Base-by-base conservation (phyloP, 352 stramenopile species). In the Phytophthora cryptogea region DNA sequence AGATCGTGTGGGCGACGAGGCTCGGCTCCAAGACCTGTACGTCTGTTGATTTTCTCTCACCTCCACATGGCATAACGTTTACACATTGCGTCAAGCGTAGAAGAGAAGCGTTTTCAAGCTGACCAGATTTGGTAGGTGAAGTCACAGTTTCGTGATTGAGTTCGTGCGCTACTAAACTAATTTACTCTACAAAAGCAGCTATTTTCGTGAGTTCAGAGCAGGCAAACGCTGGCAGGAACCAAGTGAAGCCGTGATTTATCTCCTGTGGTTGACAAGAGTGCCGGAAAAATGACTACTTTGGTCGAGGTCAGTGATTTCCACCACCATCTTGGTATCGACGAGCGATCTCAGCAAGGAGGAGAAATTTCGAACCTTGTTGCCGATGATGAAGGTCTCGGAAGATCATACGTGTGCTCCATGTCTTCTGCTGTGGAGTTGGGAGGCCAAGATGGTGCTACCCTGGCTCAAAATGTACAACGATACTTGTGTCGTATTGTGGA, bases 401-500 rank as follows among this genome's bases (percentile, higher is more conserved):
- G 39, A 6, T 72, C 64, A 1, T 79, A 69, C 57, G 72, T 78
- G 28, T 70, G 57, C 43, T 86, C 46, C 2, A 61, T 66, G 47
- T 72, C 64, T 5, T 67, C 64, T 23, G 59, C 68, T 27, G 43
- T 85, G 5, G 70, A 85, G 49, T 54, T 87, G 46, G 59, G 61
- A 7, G 48, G 65, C 17, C 62, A 66, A 9, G 51, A 59, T 7
- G 27, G 36, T 17, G 35, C 36, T 27, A 65, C 76, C n/a, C 54
- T 87, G 16, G 39, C 59, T 3, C 42, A 61, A 1, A 80, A 63
- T 28, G 67, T 80, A 0, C 75, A 81, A 51, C 49, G 68, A 13
- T 88, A 82, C 43, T 63, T 84, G 35, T 70, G 57, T 59, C 55
- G 71, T 16, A 86, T 88, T n/a, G 70, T 78, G 13, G 68, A 85